Percentiles rank a stretch among this genome's conserved stretches.
phyloP scores from a whole-genome alignment of 176 grass and related monocot genomes.

The Zoysia pacifica region DNA sequence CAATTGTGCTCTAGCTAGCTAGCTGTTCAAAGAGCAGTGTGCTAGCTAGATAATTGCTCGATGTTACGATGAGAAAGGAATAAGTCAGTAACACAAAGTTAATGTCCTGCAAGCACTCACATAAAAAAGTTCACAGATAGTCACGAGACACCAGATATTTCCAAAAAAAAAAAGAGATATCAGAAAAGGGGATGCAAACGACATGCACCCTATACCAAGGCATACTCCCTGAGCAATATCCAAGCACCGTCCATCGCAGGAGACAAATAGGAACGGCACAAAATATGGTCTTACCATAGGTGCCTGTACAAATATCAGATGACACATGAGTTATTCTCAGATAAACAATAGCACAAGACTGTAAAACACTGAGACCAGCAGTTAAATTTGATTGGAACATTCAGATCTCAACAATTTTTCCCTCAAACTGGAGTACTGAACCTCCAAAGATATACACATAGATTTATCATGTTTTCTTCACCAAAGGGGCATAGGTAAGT shows the following conservation, averaged over 20 bases:
- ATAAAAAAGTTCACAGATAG: not conserved
- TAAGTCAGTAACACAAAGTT: not conserved
- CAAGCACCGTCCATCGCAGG: conserved; percentile 29
- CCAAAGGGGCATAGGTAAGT: not conserved
- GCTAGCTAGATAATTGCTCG: conserved; percentile 36
- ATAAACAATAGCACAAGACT: not conserved
- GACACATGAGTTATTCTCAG: conserved; percentile 11
- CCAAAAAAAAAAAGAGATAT: not conserved
- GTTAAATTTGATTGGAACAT: not conserved
- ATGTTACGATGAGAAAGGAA: not conserved
- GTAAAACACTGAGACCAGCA: not conserved
- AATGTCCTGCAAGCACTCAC: conserved; percentile 29
- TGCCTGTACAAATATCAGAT: conserved; percentile 44
- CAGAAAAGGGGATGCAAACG: not conserved
- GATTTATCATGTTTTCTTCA: not conserved
- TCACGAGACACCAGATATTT: too few species aligned
- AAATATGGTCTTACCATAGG: conserved; percentile 53
- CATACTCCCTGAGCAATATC: conserved; percentile 33
- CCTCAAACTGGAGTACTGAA: not conserved
- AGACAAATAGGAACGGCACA: conserved; percentile 28
- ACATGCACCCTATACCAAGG: conserved; percentile 17
- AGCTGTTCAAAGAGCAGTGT: not conserved
- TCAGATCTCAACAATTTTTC: not conserved
- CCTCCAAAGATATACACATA: not conserved
- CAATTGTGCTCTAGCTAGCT: conserved; percentile 27